Evolutionary conservation across 106 monocot species (phyloP).

Genomic region (Allium fistulosum): DNA sequence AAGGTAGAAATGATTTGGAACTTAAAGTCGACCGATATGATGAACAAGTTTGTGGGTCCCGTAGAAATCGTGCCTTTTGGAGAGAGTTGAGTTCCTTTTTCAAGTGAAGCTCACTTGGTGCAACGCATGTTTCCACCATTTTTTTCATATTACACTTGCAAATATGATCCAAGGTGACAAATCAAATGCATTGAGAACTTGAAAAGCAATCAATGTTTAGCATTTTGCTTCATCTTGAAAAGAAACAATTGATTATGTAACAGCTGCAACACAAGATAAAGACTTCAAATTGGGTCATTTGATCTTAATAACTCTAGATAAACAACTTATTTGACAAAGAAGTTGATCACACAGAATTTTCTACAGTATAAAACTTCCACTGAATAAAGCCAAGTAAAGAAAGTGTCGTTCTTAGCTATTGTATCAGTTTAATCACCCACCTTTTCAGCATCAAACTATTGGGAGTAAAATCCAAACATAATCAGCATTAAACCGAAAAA

Average conservation of each 20-base stretch:
- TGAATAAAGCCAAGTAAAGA: too few species aligned
- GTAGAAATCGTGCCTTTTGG: constrained; percentile 64
- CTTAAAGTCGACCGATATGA: constrained; percentile 82
- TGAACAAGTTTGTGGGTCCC: constrained; percentile 90
- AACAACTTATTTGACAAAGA: too few species aligned
- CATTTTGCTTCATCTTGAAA: not conserved
- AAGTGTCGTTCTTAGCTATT: too few species aligned
- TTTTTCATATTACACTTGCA: not conserved
- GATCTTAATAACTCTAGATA: too few species aligned
- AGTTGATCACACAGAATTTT: too few species aligned
- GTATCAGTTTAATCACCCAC: too few species aligned
- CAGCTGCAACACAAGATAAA: not conserved
- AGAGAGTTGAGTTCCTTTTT: constrained; percentile 80
- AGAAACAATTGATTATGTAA: not conserved
- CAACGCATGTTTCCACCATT: constrained; percentile 66
- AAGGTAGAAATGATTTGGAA: constrained; percentile 48
- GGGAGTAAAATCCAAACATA: too few species aligned
- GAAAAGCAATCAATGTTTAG: not conserved
- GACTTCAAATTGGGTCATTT: too few species aligned
- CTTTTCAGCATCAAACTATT: too few species aligned
- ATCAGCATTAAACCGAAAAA: too few species aligned
- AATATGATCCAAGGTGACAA: not conserved
- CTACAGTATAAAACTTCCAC: too few species aligned
- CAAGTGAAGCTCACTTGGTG: constrained; percentile 90
- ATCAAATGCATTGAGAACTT: not conserved